These are phyloP conservation scores for Fusarium solani-melongenae DNA, from an alignment of 2,329 filamentous ascomycete genomes.

Conservation along the genomic window DNA sequence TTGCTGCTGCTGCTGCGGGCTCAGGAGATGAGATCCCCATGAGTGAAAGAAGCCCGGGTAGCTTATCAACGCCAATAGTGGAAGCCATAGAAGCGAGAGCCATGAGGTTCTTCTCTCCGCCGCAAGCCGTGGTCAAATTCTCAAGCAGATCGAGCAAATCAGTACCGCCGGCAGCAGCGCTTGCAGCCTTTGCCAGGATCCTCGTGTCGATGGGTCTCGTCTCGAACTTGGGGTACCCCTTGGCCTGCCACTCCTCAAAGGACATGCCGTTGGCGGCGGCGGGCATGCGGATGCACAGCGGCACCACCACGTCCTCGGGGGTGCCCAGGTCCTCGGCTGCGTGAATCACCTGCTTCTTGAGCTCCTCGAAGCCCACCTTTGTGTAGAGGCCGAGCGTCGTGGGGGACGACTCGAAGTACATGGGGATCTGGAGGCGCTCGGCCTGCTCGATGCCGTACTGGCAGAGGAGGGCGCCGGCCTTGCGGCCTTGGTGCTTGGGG, in stretches of 20 bases:
- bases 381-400: slow-evolving; percentile 56
- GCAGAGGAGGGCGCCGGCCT: slow-evolving; percentile 54
- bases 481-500: slow-evolving; percentile 55
- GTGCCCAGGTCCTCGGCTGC: slow-evolving; percentile 39
- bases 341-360: slow-evolving; percentile 47
- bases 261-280: slow-evolving; percentile 45
- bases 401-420: slow-evolving; percentile 60
- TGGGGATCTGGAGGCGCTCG: slow-evolving; percentile 51
- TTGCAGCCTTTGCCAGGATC: not conserved
- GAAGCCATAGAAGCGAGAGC: not conserved
- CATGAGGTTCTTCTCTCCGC: not conserved
- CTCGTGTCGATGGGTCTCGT: not conserved
- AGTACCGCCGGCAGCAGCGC: not conserved
- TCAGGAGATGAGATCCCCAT: not conserved
- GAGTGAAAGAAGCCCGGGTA: not conserved
- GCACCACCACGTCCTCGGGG: slow-evolving; percentile 51
- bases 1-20: not conserved
- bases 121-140: not conserved
- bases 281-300: slow-evolving; percentile 57
- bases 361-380: slow-evolving; percentile 56
- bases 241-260: slow-evolving; percentile 49
- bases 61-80: not conserved
- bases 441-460: slow-evolving; percentile 54
- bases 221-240: slow-evolving; percentile 34
- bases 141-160: not conserved